phyloP scores from a whole-genome alignment of 441 rosid species.

The Flueggea neowawraea region DNA sequence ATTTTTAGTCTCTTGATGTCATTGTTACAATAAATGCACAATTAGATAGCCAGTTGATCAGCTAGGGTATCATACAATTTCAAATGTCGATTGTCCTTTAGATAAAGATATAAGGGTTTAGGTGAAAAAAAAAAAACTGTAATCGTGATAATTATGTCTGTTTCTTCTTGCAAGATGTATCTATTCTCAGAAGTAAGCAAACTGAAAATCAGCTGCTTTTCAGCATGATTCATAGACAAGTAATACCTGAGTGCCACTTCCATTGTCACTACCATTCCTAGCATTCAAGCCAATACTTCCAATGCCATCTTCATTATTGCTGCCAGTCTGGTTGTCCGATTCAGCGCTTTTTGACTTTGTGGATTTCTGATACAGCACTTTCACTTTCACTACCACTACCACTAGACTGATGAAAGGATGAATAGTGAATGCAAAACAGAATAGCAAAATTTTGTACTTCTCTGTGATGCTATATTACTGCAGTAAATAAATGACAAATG shows the following conservation, averaged over 20 bases:
- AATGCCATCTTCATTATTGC: conserved; percentile 34
- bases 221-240: background rate
- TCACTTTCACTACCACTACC: conserved; percentile 36
- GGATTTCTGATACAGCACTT: conserved; percentile 35
- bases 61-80: no score
- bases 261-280: conserved; percentile 41
- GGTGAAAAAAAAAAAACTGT: no score
- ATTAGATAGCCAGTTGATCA: no score
- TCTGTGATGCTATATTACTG: conserved; percentile 10
- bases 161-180: no score
- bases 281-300: conserved; percentile 31
- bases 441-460: conserved; percentile 6
- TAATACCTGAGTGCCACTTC: conserved; percentile 54
- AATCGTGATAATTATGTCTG: no score
- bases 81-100: no score
- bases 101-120: no score
- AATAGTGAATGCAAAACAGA: conserved; percentile 17
- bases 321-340: conserved; percentile 32
- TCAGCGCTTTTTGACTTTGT: conserved; percentile 30
- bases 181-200: background rate
- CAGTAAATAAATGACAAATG: conserved; percentile 3
- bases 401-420: conserved; percentile 39
- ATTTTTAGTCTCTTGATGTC: no score
- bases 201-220: background rate
- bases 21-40: no score